Base-by-base conservation (phyloP, 176 grass and related monocot species). In the Aegilops tauschii region DNA sequence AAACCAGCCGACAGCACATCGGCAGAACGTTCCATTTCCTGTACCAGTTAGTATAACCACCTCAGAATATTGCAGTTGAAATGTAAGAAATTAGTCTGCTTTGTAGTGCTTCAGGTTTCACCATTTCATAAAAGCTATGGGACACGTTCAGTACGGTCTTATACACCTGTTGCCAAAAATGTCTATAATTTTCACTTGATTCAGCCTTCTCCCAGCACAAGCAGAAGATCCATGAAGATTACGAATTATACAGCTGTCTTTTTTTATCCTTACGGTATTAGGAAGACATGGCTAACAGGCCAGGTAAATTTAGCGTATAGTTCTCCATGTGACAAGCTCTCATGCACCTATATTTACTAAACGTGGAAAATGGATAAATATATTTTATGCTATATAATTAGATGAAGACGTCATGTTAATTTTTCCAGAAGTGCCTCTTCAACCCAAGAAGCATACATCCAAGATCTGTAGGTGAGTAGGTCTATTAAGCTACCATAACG, bases 21-120 rank as follows among this genome's bases (percentile, higher is more conserved):
- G 50, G 94, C 97, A 90, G 97, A 96, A 21, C 92, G 97, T 69
- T 99, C 97, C 97, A 99, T 99, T 85, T 99, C 97, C 94, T 99
- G 74, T 75, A 83, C 18, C 87, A 65, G 31, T 82, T 67, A 8
- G 76, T 58, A 87, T 31, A 64, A 39, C 30, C 39, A 11, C 42
- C 81, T 42, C 76, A 20, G 54, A 85, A 65, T 88, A 14, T 75
- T 85, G 71, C 52, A 88, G 69, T 77, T 32, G 0, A 84, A 76
- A 61, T 50, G 27, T 63, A 77, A 70, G 71, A 77, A 81, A 76
- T 79, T 25, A 47, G 59, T 66, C 68, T 74, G 28, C 21, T 45
- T 86, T 54, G 76, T 17, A 47, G 78, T 63, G 16, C 20, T 52
- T 49, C 40, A 87, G 11, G 67, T 84, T 80, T 80, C 45, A 79